These are phyloP conservation scores for Candida caryicola DNA, from an alignment of 805 yeast genomes.

Conservation along the genomic window DNA sequence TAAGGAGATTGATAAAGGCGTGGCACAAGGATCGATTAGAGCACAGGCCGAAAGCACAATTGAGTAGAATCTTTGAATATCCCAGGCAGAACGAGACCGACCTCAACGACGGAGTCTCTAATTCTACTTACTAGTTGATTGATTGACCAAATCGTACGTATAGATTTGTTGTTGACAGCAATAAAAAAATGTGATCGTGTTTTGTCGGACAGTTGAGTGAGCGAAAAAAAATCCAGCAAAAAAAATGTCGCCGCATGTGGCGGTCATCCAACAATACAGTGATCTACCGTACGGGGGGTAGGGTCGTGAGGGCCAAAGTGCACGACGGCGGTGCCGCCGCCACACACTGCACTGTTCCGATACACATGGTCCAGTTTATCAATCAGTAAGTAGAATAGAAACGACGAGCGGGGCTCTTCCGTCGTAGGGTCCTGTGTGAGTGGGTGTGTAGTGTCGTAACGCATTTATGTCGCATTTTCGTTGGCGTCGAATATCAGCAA, in stretches of 20 bases:
- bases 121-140: neutral
- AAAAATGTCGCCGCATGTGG: constrained; percentile 3
- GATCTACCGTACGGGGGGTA: neutral
- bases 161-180: constrained; percentile 3
- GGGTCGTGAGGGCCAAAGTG: neutral
- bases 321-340: too few relatives aligned
- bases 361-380: too few relatives aligned
- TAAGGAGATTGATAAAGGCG: too few relatives aligned
- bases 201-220: constrained; percentile 4
- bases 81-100: too few relatives aligned
- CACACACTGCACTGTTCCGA: too few relatives aligned
- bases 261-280: neutral
- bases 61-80: too few relatives aligned
- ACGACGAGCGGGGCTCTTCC: too few relatives aligned
- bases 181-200: constrained; percentile 5
- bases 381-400: neutral
- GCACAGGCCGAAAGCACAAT: too few relatives aligned
- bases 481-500: neutral
- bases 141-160: neutral
- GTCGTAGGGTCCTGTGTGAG: neutral
- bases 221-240: constrained; percentile 3
- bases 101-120: too few relatives aligned
- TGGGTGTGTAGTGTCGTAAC: neutral
- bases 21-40: too few relatives aligned
- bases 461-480: neutral